A percentile compares a stretch with the other conserved stretches of the same genome.
Evolutionary conservation across 768 basidiomycete species (phyloP).

Genomic region (Podaxis pistillaris): DNA sequence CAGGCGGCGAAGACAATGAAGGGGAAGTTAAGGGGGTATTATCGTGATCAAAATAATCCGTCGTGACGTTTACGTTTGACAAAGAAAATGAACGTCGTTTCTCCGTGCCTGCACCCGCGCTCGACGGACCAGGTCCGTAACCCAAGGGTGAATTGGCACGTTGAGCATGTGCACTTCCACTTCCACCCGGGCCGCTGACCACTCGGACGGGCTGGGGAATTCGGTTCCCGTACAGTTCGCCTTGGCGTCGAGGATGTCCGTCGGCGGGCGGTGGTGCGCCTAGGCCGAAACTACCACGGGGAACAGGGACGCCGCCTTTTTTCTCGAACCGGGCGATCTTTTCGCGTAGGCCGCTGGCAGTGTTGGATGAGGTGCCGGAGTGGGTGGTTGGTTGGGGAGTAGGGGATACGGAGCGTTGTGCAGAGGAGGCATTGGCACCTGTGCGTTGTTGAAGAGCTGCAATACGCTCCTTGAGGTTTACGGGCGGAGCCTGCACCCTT

Average conservation of each 20-base stretch:
- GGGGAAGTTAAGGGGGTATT: slow-evolving; percentile 30
- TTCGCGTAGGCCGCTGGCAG: slow-evolving; percentile 42
- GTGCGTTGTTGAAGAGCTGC: slow-evolving; percentile 74
- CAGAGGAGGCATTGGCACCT: slow-evolving; percentile 20
- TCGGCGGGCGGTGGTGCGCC: slow-evolving; percentile 59
- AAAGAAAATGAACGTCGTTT: slow-evolving; percentile 31
- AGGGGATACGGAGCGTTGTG: slow-evolving; percentile 29
- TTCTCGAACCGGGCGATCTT: slow-evolving; percentile 81
- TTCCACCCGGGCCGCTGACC: slow-evolving; percentile 20
- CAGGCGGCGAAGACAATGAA: slow-evolving; percentile 27
- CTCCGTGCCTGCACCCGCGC: slow-evolving; percentile 16
- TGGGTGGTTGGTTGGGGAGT: slow-evolving; percentile 21
- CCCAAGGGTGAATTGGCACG: slow-evolving; percentile 16
- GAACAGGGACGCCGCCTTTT: slow-evolving; percentile 73
- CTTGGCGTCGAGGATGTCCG: slow-evolving; percentile 47
- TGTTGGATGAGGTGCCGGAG: slow-evolving; percentile 19
- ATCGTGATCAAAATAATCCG: slow-evolving; percentile 20
- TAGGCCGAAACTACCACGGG: slow-evolving; percentile 72
- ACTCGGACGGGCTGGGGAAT: slow-evolving; percentile 44
- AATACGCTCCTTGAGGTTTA: slow-evolving; percentile 79
- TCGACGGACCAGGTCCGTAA: slow-evolving; percentile 6
- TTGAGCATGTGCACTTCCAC: slow-evolving; percentile 7
- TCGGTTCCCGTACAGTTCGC: slow-evolving; percentile 76
- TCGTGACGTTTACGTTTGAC: slow-evolving; percentile 24
- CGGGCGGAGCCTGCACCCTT: slow-evolving; percentile 31